Evolutionary conservation across 441 rosid genomes (phyloP), one percentile per base, ranked within the genome.

Genomic region (Pelargonium citronellum): DNA sequence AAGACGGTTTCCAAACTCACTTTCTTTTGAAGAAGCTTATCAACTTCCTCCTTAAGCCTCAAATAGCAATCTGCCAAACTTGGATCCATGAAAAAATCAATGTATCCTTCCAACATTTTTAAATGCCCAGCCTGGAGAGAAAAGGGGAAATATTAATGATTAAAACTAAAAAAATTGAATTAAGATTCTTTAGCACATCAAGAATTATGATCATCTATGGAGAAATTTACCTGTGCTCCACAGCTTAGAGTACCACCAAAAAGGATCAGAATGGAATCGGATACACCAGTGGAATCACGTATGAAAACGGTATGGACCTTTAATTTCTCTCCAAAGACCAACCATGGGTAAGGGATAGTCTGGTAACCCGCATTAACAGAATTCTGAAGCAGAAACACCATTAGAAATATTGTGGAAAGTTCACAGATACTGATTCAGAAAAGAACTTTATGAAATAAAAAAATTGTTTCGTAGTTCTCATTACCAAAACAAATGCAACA

Each of bases 271-370:
- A 91, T 84, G 7, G 99, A 95, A 84, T 95, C 99, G 57, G 98
- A 91, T 74, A 95, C 87, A 57, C 98, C 99, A 60, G 98, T 95
- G 17, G 97, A 95, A 79, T 95, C 98, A 11, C 98, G 91, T 66
- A 95, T 78, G 83, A 95, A 89, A 71, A 92, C 97, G 0, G 97
- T 79, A 80, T 90, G 92, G 74, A 95, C 97, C 79, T 89, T 95
- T 41, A 95, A 87, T 86, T 95, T 95, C 75, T 91, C 99, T 64
- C 97, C 98, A 86, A 95, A 95, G 74, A 95, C 95, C 73, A 95
- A 84, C 99, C 99, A 92, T 37, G 99, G 98, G 74, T 88, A 89
- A 16, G 98, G 95, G 73, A 95, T 91, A 5, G 95, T 89, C 64
- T 82, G 95, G 79, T 87, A 88, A 17, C 95, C 86, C 6, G 97